phyloP scores from a whole-genome alignment of 2,329 filamentous ascomycete species.

The Stemphylium vesicarium region DNA sequence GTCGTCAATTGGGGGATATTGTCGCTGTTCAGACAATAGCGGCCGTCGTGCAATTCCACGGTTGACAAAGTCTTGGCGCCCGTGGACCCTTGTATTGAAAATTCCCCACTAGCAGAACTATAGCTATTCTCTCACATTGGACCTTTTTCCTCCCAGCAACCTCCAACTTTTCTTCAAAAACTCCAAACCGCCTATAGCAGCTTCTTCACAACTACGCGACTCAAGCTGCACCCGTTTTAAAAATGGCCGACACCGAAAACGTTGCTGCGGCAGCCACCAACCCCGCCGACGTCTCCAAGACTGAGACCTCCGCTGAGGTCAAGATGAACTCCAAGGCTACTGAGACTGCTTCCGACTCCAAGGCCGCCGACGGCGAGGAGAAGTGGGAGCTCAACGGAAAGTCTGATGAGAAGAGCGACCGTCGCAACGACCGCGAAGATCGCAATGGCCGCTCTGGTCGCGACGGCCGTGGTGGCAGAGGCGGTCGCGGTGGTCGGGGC shows the following conservation, averaged over 20 bases:
- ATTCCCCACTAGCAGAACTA: constrained; percentile 20
- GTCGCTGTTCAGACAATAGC: constrained; percentile 9
- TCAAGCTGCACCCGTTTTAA: constrained; percentile 11
- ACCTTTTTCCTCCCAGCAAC: constrained; percentile 9
- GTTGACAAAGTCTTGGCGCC: not conserved
- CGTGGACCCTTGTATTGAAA: constrained; percentile 16
- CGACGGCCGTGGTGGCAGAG: constrained; percentile 19
- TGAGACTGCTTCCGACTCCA: constrained; percentile 15
- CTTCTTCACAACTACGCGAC: constrained; percentile 11
- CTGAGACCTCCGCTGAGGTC: constrained; percentile 15
- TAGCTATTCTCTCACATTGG: constrained; percentile 8
- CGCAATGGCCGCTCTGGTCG: constrained; percentile 18
- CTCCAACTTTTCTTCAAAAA: constrained; percentile 1
- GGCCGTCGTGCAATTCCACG: constrained; percentile 9
- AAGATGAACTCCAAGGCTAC: constrained; percentile 19
- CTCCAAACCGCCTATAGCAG: not conserved
- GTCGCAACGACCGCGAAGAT: constrained; percentile 23
- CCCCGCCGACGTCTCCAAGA: constrained; percentile 26
- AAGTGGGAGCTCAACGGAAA: constrained; percentile 26
- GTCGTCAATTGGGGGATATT: constrained; percentile 11
- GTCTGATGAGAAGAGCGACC: constrained; percentile 20
- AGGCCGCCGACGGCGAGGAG: constrained; percentile 20
- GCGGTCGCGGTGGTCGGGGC: constrained; percentile 24
- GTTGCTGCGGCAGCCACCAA: constrained; percentile 24
- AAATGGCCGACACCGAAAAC: constrained; percentile 33